A percentile compares a stretch with the other conserved stretches of the same genome.
Conservation (phyloP, 1,284 basidiomycete genomes). For the Coniophora puteana region DNA sequence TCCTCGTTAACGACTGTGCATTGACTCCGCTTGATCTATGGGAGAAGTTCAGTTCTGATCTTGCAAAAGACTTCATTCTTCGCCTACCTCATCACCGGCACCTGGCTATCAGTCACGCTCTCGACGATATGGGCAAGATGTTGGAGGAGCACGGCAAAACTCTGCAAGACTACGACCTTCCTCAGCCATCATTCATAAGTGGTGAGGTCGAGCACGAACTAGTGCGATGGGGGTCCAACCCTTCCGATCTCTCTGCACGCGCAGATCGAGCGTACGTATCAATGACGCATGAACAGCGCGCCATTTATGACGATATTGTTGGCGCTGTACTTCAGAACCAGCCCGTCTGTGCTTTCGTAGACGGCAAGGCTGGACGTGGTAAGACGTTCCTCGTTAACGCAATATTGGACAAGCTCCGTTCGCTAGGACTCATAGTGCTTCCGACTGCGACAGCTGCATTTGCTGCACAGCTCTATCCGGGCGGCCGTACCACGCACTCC, state of each 20-base stretch:
- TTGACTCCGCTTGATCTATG: conserved; percentile 21
- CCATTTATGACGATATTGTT: conserved; percentile 24
- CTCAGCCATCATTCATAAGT: conserved; percentile 19
- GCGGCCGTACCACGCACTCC: conserved; percentile 35
- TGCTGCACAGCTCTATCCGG: conserved; percentile 23
- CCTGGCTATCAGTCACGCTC: conserved; percentile 4
- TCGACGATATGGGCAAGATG: conserved; percentile 8
- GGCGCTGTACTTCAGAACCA: conserved; percentile 16
- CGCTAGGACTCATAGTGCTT: conserved; percentile 27
- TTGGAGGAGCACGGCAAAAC: conserved; percentile 17
- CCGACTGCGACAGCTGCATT: neutral
- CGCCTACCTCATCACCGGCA: conserved; percentile 12
- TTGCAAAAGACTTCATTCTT: conserved; percentile 23
- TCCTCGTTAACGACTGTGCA: conserved; percentile 17
- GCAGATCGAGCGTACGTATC: conserved; percentile 16
- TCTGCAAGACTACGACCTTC: conserved; percentile 22
- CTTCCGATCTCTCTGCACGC: conserved; percentile 14
- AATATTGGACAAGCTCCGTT: conserved; percentile 29
- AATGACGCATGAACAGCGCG: conserved; percentile 27
- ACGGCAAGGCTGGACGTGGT: conserved; percentile 38
- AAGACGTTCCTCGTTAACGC: conserved; percentile 36
- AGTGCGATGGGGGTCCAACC: conserved; percentile 18
- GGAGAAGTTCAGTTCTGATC: conserved; percentile 20
- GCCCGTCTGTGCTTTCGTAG: conserved; percentile 27
- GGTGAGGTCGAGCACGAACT: conserved; percentile 27